These are phyloP conservation scores for Candida stauntonica DNA, from an alignment of 805 yeast genomes.

Conservation along the genomic window DNA sequence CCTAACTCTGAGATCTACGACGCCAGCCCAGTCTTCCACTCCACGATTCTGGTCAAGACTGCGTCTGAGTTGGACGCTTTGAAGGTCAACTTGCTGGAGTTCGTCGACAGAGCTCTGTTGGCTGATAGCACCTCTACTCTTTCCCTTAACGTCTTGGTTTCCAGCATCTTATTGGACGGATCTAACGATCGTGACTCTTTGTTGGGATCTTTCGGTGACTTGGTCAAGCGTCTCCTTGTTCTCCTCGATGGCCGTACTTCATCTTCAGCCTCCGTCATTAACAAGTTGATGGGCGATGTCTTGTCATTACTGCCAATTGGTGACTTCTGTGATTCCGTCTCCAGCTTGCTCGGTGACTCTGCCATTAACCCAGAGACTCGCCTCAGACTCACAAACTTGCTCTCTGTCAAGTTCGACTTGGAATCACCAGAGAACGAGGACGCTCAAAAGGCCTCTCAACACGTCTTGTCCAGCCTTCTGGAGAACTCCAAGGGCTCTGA, in stretches of 20 bases:
- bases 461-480: constrained; percentile 47
- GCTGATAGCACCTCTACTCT: constrained; percentile 37
- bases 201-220: constrained; percentile 17
- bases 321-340: constrained; percentile 62
- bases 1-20: constrained; percentile 32
- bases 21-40: constrained; percentile 59
- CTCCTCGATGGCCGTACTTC: constrained; percentile 25
- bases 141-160: constrained; percentile 51
- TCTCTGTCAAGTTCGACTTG: constrained; percentile 62
- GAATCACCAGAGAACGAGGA: constrained; percentile 52
- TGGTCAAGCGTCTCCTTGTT: constrained; percentile 19
- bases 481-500: constrained; percentile 30
- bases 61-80: constrained; percentile 44
- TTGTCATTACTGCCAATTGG: constrained; percentile 72
- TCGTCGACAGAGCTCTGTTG: constrained; percentile 41
- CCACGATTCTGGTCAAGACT: constrained; percentile 48
- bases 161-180: constrained; percentile 44
- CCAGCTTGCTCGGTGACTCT: constrained; percentile 32
- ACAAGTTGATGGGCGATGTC: constrained; percentile 49
- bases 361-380: constrained; percentile 44
- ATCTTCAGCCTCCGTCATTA: neutral
- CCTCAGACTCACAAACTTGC: constrained; percentile 56
- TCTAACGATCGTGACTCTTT: constrained; percentile 15
- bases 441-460: constrained; percentile 47
- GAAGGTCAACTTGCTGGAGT: constrained; percentile 50